Conservation (phyloP, 768 basidiomycete genomes). For the Antrodiella citrinella region DNA sequence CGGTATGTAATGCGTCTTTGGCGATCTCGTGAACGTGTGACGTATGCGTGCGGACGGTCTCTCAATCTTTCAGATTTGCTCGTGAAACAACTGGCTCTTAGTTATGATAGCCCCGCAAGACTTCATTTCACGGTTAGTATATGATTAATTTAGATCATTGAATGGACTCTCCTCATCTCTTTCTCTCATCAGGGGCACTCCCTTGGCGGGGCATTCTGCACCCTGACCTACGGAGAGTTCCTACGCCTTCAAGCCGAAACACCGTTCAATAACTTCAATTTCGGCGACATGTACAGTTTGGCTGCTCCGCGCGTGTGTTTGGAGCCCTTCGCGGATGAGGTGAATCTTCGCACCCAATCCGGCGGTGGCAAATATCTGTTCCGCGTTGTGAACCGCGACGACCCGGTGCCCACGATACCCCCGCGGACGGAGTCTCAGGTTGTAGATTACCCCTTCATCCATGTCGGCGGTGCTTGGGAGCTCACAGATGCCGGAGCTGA, state of each 20-base stretch:
- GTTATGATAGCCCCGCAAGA: background rate
- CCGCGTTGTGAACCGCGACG: conserved; percentile 7
- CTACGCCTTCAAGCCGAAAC: conserved; percentile 5
- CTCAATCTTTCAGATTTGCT: conserved; percentile 1
- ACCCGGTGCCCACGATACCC: conserved; percentile 5
- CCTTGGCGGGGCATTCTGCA: conserved; percentile 5
- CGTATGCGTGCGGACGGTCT: background rate
- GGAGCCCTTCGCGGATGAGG: conserved; percentile 2
- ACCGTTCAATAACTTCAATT: background rate
- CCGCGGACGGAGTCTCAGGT: background rate
- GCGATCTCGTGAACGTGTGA: background rate
- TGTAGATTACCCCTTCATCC: conserved; percentile 3
- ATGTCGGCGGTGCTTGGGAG: conserved; percentile 4
- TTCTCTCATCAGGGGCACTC: conserved; percentile 6
- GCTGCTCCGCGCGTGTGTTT: conserved; percentile 3
- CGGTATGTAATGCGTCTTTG: background rate
- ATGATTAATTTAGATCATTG: background rate
- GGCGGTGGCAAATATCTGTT: conserved; percentile 4
- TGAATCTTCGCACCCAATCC: background rate
- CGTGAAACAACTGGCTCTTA: background rate
- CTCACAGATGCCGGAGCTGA: background rate
- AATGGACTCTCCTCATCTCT: background rate
- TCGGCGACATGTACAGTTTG: conserved; percentile 6
- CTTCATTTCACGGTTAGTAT: conserved; percentile 7
- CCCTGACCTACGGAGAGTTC: conserved; percentile 7